Percentiles rank a stretch among this genome's conserved stretches.
phyloP scores from a whole-genome alignment of 1,139 yeast species.

The Magnusiomyces magnusii region DNA sequence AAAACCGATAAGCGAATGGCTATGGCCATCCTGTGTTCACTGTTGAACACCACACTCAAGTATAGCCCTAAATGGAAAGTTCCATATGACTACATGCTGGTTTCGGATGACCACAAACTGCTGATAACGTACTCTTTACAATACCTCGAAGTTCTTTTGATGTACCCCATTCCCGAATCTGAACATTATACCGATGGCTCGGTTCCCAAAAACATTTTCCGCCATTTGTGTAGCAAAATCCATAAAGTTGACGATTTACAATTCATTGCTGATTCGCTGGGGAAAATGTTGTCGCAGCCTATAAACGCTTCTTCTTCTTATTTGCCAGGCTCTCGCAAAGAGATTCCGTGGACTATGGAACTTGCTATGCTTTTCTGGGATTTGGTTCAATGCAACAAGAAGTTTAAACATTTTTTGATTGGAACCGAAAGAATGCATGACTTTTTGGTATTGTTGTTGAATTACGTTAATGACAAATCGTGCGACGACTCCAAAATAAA shows the following conservation, averaged over 20 bases:
- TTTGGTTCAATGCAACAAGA: conserved; percentile 58
- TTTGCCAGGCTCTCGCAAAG: conserved; percentile 30
- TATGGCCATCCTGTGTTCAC: conserved; percentile 56
- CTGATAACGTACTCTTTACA: conserved; percentile 55
- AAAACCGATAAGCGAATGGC: conserved; percentile 42
- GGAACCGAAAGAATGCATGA: conserved; percentile 45
- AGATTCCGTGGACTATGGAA: conserved; percentile 38
- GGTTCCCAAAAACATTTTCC: conserved; percentile 26
- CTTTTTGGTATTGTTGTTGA: conserved; percentile 47
- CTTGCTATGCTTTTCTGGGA: conserved; percentile 65
- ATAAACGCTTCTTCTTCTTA: conserved; percentile 30
- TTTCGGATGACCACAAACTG: conserved; percentile 44
- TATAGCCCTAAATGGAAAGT: conserved; percentile 37
- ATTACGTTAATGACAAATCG: conserved; percentile 48
- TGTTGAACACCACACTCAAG: conserved; percentile 48
- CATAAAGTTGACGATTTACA: conserved; percentile 38
- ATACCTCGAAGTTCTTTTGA: conserved; percentile 51
- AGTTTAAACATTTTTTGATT: conserved; percentile 40
- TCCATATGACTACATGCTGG: conserved; percentile 33
- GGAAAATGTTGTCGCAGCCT: conserved; percentile 29
- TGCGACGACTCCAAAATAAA: conserved; percentile 38
- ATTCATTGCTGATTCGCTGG: conserved; percentile 39
- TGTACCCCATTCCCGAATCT: conserved; percentile 52
- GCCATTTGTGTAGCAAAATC: conserved; percentile 32
- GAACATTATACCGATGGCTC: conserved; percentile 5